Evolutionary conservation across 2,329 filamentous ascomycete species (phyloP), one percentile per base, ranked within the genome.

Genomic region (Diaporthe nobilis): DNA sequence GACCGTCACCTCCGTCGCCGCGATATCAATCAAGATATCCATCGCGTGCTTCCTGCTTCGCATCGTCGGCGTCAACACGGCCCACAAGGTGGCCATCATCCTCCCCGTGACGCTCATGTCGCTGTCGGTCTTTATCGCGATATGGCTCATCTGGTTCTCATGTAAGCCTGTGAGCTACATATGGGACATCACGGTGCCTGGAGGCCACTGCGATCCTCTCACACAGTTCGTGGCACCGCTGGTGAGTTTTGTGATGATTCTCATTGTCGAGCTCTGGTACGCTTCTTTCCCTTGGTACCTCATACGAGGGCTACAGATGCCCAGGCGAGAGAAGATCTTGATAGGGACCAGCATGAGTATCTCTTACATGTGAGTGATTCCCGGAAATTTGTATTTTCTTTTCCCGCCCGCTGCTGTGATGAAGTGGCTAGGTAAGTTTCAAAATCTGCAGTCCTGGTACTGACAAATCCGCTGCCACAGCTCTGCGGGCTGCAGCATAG

Each of bases 291-390:
- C 75, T 1, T 77, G 75, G 75, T 77, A 71, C 13, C 49, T 77
- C 22, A 49, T 77, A 5, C 31, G 61, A 1, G 71, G 63, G 6
- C 25, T 77, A 5, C 55, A 73, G 47, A 75, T 77, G 70, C 75
- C 75, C 4, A 73, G 42, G 63, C 67, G 70, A n/a, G 75, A 77
- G 42, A 75, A 75, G 61, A 75, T 77, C 4, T 20, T 77, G 42
- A 72, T 77, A 7, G 75, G 75, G 12, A 63, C 70, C 20, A 75
- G 75, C 42, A 77, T 77, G 75, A 77, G 75, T 13, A 47, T 77
- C 39, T 65, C 61, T 3, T 77, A 77, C 17, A n/a, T 77, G 75
- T 75, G 34, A 71, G 75, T 65, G 9, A 3, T 9, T 51, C 7
- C 53, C 6, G 4, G 13, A 8, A 6, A 65, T 6, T 20, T 8